Evolutionary conservation across 352 stramenopile genomes (phyloP).

Genomic region (Globisporangium okanoganense): DNA sequence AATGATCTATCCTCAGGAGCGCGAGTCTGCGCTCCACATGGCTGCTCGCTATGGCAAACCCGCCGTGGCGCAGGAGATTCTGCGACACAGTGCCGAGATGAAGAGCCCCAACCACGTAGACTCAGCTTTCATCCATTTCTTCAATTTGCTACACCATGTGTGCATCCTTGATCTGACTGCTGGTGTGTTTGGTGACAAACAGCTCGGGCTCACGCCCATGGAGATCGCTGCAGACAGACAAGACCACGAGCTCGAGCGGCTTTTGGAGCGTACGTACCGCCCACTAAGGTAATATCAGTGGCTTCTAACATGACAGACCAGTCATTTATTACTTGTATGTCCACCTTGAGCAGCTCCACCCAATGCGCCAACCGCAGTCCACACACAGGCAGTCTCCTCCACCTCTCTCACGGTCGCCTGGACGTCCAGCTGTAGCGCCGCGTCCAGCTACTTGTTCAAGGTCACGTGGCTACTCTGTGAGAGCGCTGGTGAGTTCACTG

Average conservation of each 20-base stretch:
- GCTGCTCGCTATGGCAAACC: slow-evolving; percentile 39
- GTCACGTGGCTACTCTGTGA: slow-evolving; percentile 33
- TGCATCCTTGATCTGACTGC: not conserved
- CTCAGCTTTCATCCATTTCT: not conserved
- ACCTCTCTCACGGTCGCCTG: slow-evolving; percentile 30
- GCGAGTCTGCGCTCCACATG: slow-evolving; percentile 38
- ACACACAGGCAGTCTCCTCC: slow-evolving; percentile 15
- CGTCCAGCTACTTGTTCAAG: slow-evolving; percentile 31
- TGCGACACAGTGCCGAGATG: slow-evolving; percentile 33
- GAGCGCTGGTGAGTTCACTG: slow-evolving; percentile 16
- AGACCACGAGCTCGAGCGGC: slow-evolving; percentile 26
- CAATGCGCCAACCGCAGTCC: slow-evolving; percentile 22
- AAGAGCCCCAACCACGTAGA: slow-evolving; percentile 27
- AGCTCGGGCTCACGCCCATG: slow-evolving; percentile 38
- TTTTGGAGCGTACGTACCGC: slow-evolving; percentile 37
- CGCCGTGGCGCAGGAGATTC: slow-evolving; percentile 31
- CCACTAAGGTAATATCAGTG: not conserved
- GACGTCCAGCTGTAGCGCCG: slow-evolving; percentile 10
- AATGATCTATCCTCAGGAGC: slow-evolving; percentile 14
- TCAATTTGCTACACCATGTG: not conserved
- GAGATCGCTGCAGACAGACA: slow-evolving; percentile 40
- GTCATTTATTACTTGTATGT: not conserved
- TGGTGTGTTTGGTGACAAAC: slow-evolving; percentile 9
- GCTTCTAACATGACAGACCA: too few relatives aligned
- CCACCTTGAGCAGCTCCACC: slow-evolving; percentile 23